A percentile compares a stretch with the other conserved stretches of the same genome.
phyloP scores from a whole-genome alignment of 2,329 filamentous ascomycete species.

The Alternaria ventricosa region DNA sequence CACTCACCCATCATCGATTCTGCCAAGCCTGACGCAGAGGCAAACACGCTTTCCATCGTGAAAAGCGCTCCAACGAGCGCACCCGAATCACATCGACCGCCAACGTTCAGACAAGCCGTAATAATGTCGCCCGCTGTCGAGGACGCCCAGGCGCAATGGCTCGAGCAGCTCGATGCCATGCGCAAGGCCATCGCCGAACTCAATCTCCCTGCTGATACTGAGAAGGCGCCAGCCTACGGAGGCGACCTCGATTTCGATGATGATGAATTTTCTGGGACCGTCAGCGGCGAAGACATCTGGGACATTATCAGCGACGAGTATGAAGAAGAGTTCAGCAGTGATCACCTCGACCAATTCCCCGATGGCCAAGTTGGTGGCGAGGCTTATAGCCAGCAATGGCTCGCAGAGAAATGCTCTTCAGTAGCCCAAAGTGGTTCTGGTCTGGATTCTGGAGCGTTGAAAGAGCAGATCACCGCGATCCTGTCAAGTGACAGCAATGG shows the following conservation, averaged over 20 bases:
- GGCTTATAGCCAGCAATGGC: constrained; percentile 70
- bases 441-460: constrained; percentile 72
- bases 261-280: constrained; percentile 66
- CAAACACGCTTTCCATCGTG: background rate
- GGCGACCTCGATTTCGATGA: constrained; percentile 69
- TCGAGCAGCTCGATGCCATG: constrained; percentile 85
- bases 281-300: constrained; percentile 84
- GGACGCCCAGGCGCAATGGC: constrained; percentile 73
- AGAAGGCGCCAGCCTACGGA: constrained; percentile 59
- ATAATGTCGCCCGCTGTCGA: constrained; percentile 50
- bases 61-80: background rate
- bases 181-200: constrained; percentile 80
- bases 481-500: constrained; percentile 68
- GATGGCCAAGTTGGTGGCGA: constrained; percentile 33
- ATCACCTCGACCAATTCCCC: constrained; percentile 64
- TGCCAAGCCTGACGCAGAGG: constrained; percentile 16
- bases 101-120: background rate
- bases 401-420: constrained; percentile 70
- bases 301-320: constrained; percentile 83
- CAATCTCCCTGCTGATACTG: constrained; percentile 59
- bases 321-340: constrained; percentile 69
- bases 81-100: background rate
- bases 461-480: constrained; percentile 77
- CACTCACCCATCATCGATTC: constrained; percentile 17
- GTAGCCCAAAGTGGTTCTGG: constrained; percentile 71